Percentiles rank a stretch among this genome's conserved stretches.
phyloP scores from a whole-genome alignment of 768 basidiomycete genomes.

The Chiua virens region DNA sequence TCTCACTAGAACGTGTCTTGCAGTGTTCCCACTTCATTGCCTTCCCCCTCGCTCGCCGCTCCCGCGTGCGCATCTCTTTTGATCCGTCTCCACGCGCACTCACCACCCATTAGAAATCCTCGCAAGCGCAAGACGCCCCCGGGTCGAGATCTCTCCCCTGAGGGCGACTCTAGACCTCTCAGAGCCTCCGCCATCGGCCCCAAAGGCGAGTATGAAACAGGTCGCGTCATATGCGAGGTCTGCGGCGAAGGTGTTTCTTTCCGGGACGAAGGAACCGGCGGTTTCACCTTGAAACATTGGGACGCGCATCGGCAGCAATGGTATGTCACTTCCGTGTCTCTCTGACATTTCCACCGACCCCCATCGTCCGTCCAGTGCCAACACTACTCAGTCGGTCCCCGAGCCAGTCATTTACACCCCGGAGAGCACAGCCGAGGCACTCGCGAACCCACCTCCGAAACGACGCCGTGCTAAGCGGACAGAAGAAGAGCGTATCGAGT shows the following conservation, averaged over 20 bases:
- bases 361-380: slow-evolving; percentile 23
- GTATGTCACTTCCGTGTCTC: slow-evolving; percentile 37
- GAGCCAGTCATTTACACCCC: slow-evolving; percentile 45
- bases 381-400: slow-evolving; percentile 31
- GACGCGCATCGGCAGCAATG: slow-evolving; percentile 61
- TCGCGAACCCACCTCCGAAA: slow-evolving; percentile 54
- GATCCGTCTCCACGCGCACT: slow-evolving; percentile 18
- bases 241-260: slow-evolving; percentile 66
- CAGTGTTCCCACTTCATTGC: slow-evolving; percentile 12
- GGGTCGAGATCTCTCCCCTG: slow-evolving; percentile 17
- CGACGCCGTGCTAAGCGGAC: slow-evolving; percentile 74
- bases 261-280: slow-evolving; percentile 60
- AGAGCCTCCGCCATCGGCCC: slow-evolving; percentile 17
- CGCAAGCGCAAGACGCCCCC: slow-evolving; percentile 44
- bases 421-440: slow-evolving; percentile 39
- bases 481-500: slow-evolving; percentile 75
- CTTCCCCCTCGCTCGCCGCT: slow-evolving; percentile 14
- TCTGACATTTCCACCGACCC: slow-evolving; percentile 4
- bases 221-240: slow-evolving; percentile 62
- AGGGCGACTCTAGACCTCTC: slow-evolving; percentile 10
- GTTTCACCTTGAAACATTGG: slow-evolving; percentile 70
- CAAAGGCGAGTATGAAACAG: slow-evolving; percentile 61
- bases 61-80: slow-evolving; percentile 21
- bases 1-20: slow-evolving; percentile 13
- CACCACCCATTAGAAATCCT: slow-evolving; percentile 27